Evolutionary conservation across 1,284 basidiomycete genomes (phyloP).

Genomic region (Wolfiporia cocos): DNA sequence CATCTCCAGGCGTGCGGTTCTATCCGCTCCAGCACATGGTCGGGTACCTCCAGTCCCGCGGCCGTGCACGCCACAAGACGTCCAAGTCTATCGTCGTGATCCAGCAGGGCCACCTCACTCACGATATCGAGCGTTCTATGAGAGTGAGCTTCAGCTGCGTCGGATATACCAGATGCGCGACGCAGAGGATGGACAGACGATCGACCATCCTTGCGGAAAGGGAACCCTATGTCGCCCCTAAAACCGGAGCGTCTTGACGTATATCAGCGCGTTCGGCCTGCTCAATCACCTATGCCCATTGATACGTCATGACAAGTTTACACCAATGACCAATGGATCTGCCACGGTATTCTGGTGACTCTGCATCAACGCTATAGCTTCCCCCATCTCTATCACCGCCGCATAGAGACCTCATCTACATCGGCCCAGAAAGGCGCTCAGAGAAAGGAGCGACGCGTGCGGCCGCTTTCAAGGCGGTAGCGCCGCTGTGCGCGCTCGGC

Average conservation of each 20-base stretch:
- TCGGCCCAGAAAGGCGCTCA: slow-evolving; percentile 50
- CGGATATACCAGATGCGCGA: slow-evolving; percentile 51
- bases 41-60: slow-evolving; percentile 79
- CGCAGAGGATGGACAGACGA: slow-evolving; percentile 41
- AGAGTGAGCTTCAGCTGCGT: slow-evolving; percentile 59
- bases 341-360: slow-evolving; percentile 61
- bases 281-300: slow-evolving; percentile 70
- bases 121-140: slow-evolving; percentile 55
- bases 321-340: slow-evolving; percentile 44
- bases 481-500: slow-evolving; percentile 56
- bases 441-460: slow-evolving; percentile 81
- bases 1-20: slow-evolving; percentile 68
- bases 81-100: slow-evolving; percentile 80
- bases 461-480: slow-evolving; percentile 72
- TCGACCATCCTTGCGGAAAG: slow-evolving; percentile 50
- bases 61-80: slow-evolving; percentile 67
- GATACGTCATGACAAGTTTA: slow-evolving; percentile 68
- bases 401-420: slow-evolving; percentile 42
- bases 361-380: slow-evolving; percentile 49
- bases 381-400: slow-evolving; percentile 64
- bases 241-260: slow-evolving; percentile 75
- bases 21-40: slow-evolving; percentile 75
- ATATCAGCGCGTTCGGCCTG: slow-evolving; percentile 63
- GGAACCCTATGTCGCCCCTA: slow-evolving; percentile 64
- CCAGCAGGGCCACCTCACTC: slow-evolving; percentile 47